Base-by-base conservation (phyloP, 2,329 filamentous ascomycete species). In the Aquanectria penicillioides region DNA sequence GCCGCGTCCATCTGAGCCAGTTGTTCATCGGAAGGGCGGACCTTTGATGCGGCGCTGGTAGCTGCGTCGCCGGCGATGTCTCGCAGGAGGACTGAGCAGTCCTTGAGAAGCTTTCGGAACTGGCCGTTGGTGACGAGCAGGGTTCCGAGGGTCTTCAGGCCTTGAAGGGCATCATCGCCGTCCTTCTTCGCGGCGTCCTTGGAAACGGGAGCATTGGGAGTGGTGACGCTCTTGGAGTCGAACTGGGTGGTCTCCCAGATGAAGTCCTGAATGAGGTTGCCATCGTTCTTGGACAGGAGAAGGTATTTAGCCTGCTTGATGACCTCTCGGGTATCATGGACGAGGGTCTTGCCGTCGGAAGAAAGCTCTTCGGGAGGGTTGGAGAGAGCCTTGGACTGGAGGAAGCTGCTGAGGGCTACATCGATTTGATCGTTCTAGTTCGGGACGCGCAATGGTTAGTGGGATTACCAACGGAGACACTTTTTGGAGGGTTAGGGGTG, bases 61-160 rank as follows among this genome's bases (percentile, higher is more conserved):
- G 95, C 94, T 22, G 91, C 92, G 77, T 99, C 95, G 49, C 93
- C 92, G 58, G 91, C 93, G 72, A 99, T 95, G 71, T 98, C 94
- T 29, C 94, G 92, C 34, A 97, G 75, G 9, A 99, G 84, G 29
- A 94, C 82, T 22, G 86, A 86, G 11, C 91, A 90, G 81, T 99
- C 95, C 61, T 85, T 91, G 66, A 97, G 78, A 28, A 97, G 86
- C 81, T 97, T 97, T 68, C 93, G 87, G 83, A 97, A 97, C 75
- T 98, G 94, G 66, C 95, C 95, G 70, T 99, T 99, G 69, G 94
- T 97, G 71, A 98, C 90, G 69, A 98, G 81, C 56, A 99, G 83
- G 15, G 90, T 94, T 48, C 94, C 95, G 1, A 99, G 82, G 4
- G 93, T 97, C 68, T 93, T 89, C 38, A 99, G 78, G 22, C 94